Conservation (phyloP, 2,329 filamentous ascomycete genomes). For the Calcarisporium arbuscula region DNA sequence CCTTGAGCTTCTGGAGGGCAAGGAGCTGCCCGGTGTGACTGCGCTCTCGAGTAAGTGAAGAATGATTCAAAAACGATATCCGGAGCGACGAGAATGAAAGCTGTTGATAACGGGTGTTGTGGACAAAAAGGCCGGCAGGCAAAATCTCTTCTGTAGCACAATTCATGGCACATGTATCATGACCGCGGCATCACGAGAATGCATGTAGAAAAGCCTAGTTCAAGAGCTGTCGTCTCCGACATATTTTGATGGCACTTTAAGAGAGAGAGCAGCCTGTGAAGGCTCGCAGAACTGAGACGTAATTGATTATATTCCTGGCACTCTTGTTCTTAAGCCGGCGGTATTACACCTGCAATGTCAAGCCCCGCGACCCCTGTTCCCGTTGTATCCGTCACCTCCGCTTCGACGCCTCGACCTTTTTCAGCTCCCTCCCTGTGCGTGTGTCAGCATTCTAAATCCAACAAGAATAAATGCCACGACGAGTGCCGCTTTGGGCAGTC, state of each 20-base stretch:
- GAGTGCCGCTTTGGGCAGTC: not conserved
- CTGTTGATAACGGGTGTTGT: constrained; percentile 23
- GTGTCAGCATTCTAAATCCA: constrained; percentile 8
- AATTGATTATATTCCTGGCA: too few species aligned
- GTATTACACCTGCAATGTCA: too few species aligned
- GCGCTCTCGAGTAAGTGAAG: constrained; percentile 76
- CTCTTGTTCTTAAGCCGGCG: too few species aligned
- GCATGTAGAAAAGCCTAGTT: too few species aligned
- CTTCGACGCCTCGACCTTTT: constrained; percentile 81
- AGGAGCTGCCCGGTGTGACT: constrained; percentile 88
- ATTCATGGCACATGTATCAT: too few species aligned
- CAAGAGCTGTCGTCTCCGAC: too few species aligned
- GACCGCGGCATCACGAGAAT: too few species aligned
- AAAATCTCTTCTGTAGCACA: constrained; percentile 31
- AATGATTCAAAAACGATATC: constrained; percentile 3
- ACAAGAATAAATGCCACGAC: too few species aligned
- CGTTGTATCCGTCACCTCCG: constrained; percentile 38
- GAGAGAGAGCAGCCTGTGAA: too few species aligned
- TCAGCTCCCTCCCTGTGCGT: constrained; percentile 72
- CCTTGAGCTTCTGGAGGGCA: constrained; percentile 94
- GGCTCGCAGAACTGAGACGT: too few species aligned
- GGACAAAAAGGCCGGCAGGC: constrained; percentile 21
- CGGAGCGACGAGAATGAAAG: constrained; percentile 17
- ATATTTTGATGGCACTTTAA: too few species aligned
- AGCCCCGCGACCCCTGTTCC: too few species aligned